Base-by-base conservation (phyloP, 306 rosid species). In the Leucaena leucocephala region DNA sequence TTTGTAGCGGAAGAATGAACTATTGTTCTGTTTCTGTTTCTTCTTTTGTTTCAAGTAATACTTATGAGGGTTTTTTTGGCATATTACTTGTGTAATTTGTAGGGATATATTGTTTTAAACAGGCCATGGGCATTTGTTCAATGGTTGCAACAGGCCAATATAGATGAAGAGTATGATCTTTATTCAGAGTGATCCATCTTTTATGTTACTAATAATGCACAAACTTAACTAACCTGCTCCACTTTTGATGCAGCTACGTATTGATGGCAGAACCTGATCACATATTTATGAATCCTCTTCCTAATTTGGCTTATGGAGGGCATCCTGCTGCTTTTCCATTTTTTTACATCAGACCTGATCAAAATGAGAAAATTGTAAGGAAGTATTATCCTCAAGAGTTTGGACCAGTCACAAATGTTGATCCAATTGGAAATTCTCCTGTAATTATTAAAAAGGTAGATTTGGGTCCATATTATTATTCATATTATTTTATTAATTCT, bases 111-210 rank as follows among this genome's bases (percentile, higher is more conserved):
- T 21, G 99, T 96, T 73, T 89, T 96, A 78, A 90, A 96, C 76
- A 88, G 99, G 82, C 99, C 99, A 55, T 95, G 97, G 97, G 99
- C 98, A 49, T 96, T 96, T 77, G 99, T 96, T 80, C 99, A 96
- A 82, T 96, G 98, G 99, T 88, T 96, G 82, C 84, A 90, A 78
- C 88, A 83, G 90, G 82, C 97, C 40, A 84, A 87, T 38, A 90
- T 93, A 69, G 90, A 93, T 78, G 99, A 93, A 90, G 94, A 96
- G 99, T 96, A 84, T 84, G 96, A 84, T 76, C 76, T 76, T 72
- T 77, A 39, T 8, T 50, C 74, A 22, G 34, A 62, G 55, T 85
- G 82, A 81, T 67, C 46, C 61, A 21, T 58, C 61, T 78, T 78
- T 66, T 72, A n/a, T 43, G 36, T 72, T 9, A 68, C 10, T 13